Conservation (phyloP, 805 yeast genomes). For the Saccharomycopsis sp. region DNA sequence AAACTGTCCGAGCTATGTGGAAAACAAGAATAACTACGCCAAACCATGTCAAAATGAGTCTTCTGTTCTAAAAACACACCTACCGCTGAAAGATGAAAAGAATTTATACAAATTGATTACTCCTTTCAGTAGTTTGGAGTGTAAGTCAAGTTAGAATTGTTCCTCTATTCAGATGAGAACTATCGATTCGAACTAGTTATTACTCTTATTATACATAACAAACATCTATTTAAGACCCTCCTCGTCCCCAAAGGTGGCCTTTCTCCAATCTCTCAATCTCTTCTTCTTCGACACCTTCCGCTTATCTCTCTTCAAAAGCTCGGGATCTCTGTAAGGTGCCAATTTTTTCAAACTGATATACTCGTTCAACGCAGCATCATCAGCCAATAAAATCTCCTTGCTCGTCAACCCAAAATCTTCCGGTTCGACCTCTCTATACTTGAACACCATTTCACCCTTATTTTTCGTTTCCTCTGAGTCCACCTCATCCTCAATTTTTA, state of each 20-base stretch:
- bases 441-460: constrained; percentile 51
- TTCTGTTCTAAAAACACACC: too few relatives aligned
- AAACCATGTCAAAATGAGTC: too few relatives aligned
- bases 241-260: constrained; percentile 63
- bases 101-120: too few relatives aligned
- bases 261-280: constrained; percentile 84
- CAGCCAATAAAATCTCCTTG: constrained; percentile 84
- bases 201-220: too few relatives aligned
- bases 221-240: constrained; percentile 31
- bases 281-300: constrained; percentile 78
- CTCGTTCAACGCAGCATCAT: constrained; percentile 77
- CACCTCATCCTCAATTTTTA: constrained; percentile 52
- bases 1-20: too few relatives aligned
- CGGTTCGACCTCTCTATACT: constrained; percentile 91
- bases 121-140: too few relatives aligned
- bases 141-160: too few relatives aligned
- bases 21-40: too few relatives aligned
- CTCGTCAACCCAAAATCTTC: constrained; percentile 83
- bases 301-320: constrained; percentile 65
- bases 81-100: too few relatives aligned
- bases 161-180: too few relatives aligned
- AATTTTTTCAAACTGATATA: constrained; percentile 85
- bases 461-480: constrained; percentile 37
- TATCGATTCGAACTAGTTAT: too few relatives aligned
- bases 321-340: constrained; percentile 84